Conservation (phyloP, 1,284 basidiomycete species). For the Sporisorium reilianum region DNA sequence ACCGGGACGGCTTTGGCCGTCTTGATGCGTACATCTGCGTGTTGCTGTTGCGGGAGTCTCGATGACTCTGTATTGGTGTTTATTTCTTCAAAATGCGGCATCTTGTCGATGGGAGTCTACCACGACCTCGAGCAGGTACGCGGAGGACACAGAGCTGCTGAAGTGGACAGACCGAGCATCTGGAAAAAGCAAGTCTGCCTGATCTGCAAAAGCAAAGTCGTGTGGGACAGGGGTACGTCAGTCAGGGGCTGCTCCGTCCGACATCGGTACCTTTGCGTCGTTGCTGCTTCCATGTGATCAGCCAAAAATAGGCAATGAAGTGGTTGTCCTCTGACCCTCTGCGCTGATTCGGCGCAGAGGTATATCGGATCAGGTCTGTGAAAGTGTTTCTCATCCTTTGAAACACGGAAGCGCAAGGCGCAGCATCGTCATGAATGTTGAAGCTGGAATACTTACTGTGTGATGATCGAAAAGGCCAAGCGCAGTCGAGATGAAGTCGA, state of each 20-base stretch:
- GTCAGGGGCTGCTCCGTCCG: not conserved
- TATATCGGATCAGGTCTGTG: conserved; percentile 59
- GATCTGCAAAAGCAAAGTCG: conserved; percentile 13
- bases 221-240: not conserved
- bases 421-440: not conserved
- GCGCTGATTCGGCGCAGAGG: conserved; percentile 41
- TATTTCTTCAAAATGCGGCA: conserved; percentile 33
- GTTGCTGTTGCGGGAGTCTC: not conserved
- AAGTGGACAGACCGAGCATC: conserved; percentile 21
- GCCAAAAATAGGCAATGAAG: conserved; percentile 53
- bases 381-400: conserved; percentile 50
- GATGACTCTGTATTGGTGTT: conserved; percentile 2
- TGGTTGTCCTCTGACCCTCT: conserved; percentile 55
- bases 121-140: conserved; percentile 47
- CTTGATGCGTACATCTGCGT: not conserved
- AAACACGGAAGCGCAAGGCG: conserved; percentile 13
- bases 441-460: conserved; percentile 16
- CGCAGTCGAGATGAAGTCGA: conserved; percentile 3
- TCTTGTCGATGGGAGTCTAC: conserved; percentile 25
- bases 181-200: conserved; percentile 6
- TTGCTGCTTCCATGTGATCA: conserved; percentile 32
- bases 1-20: not conserved
- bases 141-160: conserved; percentile 24
- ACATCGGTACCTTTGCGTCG: too few species aligned
- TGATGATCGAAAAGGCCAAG: conserved; percentile 6